Conservation (phyloP, 2,329 filamentous ascomycete species). For the Botrytis aclada region DNA sequence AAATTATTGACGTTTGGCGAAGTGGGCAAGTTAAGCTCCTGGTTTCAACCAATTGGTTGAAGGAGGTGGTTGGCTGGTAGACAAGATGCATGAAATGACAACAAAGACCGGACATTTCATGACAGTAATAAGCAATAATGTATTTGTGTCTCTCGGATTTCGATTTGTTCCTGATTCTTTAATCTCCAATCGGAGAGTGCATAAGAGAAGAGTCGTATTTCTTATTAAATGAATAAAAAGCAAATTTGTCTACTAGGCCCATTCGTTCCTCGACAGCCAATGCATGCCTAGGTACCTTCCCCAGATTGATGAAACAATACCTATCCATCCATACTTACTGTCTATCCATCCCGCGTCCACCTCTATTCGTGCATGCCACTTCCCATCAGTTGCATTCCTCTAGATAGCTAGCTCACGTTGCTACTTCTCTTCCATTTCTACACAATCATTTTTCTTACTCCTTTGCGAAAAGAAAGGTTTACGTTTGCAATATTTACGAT, state of each 20-base stretch:
- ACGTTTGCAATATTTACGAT: background rate
- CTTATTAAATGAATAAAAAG: background rate
- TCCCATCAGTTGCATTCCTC: constrained; percentile 18
- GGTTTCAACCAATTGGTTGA: background rate
- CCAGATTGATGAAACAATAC: constrained; percentile 34
- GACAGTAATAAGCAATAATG: constrained; percentile 1
- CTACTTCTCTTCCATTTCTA: background rate
- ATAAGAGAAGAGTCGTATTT: background rate
- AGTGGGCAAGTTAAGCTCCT: background rate
- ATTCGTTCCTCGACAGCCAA: constrained; percentile 22
- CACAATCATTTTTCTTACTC: background rate
- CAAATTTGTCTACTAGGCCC: background rate
- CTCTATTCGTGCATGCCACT: constrained; percentile 6
- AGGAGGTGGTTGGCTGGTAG: constrained; percentile 8
- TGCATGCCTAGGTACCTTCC: constrained; percentile 30
- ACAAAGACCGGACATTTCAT: background rate
- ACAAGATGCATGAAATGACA: constrained; percentile 5
- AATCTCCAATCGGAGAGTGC: background rate
- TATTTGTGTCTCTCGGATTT: background rate
- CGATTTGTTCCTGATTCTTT: background rate
- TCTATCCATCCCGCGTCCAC: background rate
- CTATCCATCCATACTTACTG: background rate
- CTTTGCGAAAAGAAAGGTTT: background rate
- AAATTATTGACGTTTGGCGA: constrained; percentile 3
- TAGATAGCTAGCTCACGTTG: background rate